These are phyloP conservation scores for Nannochloropsis salina DNA, from an alignment of 108 stramenopile genomes.

Conservation along the genomic window DNA sequence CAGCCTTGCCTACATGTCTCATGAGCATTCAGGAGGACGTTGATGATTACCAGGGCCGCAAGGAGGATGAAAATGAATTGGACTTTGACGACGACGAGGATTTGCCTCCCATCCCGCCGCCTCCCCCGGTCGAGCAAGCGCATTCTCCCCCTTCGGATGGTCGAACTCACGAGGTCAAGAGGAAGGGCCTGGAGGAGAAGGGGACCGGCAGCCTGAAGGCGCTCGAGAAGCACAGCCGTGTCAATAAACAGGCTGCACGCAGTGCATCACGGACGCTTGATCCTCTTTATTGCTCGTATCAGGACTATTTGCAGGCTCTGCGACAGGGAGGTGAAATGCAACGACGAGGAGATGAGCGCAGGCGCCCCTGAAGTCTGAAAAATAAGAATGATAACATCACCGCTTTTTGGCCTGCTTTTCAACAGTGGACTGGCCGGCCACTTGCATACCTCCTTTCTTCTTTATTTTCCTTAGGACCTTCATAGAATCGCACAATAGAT, in stretches of 20 bases:
- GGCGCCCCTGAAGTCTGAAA: neutral
- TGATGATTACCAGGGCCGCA: too few species aligned
- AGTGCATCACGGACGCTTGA: neutral
- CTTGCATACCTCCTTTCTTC: neutral
- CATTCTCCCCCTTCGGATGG: neutral
- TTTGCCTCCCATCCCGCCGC: neutral
- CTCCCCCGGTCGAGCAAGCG: neutral
- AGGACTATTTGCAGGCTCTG: slow-evolving; percentile 2
- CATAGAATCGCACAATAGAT: too few species aligned
- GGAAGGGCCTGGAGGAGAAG: too few species aligned
- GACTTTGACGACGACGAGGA: slow-evolving; percentile 2
- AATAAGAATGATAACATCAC: neutral
- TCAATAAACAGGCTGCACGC: neutral
- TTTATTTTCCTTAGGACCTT: neutral
- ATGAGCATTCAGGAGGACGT: too few species aligned
- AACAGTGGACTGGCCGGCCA: neutral
- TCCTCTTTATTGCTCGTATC: neutral
- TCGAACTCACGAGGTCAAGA: too few species aligned
- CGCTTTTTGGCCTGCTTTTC: neutral
- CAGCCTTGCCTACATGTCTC: too few species aligned
- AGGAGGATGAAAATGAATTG: neutral
- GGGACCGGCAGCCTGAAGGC: too few species aligned
- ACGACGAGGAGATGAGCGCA: neutral
- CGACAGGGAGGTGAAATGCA: neutral
- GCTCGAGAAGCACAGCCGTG: neutral